These are phyloP conservation scores for Trypanosoma platydactyli DNA, from an alignment of 208 protist species.

Conservation along the genomic window DNA sequence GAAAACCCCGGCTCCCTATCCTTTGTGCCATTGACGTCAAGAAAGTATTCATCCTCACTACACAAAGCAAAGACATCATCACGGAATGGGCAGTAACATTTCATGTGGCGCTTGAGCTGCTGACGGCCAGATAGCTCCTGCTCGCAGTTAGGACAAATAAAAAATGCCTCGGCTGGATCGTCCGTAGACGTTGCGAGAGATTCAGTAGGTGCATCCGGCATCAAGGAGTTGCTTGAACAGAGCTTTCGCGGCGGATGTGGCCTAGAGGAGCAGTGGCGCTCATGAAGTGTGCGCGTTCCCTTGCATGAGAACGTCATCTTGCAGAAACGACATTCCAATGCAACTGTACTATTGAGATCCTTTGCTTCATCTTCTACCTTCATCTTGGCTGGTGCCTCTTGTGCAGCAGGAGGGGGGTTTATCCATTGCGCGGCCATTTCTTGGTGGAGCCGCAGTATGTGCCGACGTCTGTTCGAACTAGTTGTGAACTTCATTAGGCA, in stretches of 20 bases:
- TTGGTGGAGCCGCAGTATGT: slow-evolving; percentile 43
- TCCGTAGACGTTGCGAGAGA: not conserved
- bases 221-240: slow-evolving; percentile 6
- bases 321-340: slow-evolving; percentile 29
- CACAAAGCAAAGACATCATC: slow-evolving; percentile 50
- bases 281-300: slow-evolving; percentile 36
- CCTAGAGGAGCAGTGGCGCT: slow-evolving; percentile 33
- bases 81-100: slow-evolving; percentile 81
- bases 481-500: slow-evolving; percentile 68
- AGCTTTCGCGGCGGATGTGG: slow-evolving; percentile 8
- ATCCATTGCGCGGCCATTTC: slow-evolving; percentile 24
- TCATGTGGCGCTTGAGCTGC: slow-evolving; percentile 63
- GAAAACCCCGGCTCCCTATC: not conserved
- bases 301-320: slow-evolving; percentile 38
- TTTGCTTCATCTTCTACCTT: not conserved
- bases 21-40: slow-evolving; percentile 1
- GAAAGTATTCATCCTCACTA: slow-evolving; percentile 7
- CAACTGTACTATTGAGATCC: not conserved
- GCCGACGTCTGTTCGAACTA: slow-evolving; percentile 52
- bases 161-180: slow-evolving; percentile 9
- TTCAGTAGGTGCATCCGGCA: not conserved
- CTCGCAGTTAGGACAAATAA: slow-evolving; percentile 68
- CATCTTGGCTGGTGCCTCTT: not conserved
- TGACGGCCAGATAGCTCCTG: slow-evolving; percentile 56
- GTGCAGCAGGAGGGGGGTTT: slow-evolving; percentile 5